Evolutionary conservation across 169 alveolate species (phyloP).

Genomic region (Cryptosporidium ryanae): DNA sequence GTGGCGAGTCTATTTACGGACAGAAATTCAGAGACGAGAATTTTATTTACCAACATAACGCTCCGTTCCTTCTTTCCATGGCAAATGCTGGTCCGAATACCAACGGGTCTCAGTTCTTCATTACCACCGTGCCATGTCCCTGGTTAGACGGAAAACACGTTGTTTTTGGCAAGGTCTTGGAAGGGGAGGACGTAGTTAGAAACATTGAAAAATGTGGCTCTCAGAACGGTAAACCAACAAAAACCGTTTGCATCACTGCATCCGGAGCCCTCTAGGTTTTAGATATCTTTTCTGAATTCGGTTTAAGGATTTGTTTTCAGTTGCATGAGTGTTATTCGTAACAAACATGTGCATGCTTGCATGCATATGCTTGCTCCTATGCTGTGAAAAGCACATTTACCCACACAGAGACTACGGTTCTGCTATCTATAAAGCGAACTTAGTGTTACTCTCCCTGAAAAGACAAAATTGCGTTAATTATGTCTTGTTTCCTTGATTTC

Average conservation of each 20-base stretch:
- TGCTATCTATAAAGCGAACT: neutral
- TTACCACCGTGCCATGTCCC: constrained; percentile 93
- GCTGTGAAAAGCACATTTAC: too few species aligned
- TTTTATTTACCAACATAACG: constrained; percentile 86
- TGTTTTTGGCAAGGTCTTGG: constrained; percentile 92
- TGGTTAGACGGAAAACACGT: constrained; percentile 98
- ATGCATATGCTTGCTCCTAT: too few species aligned
- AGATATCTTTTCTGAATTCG: neutral
- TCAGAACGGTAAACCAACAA: constrained; percentile 89
- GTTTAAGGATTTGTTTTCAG: neutral
- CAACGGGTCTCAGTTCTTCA: constrained; percentile 96
- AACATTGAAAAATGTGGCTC: constrained; percentile 92
- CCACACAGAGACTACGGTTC: neutral
- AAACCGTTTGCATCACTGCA: constrained; percentile 90
- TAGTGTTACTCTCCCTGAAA: constrained; percentile 30
- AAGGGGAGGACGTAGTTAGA: constrained; percentile 94
- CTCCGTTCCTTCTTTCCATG: constrained; percentile 96
- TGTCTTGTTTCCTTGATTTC: constrained; percentile 40
- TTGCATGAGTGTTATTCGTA: too few species aligned
- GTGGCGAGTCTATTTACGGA: constrained; percentile 92
- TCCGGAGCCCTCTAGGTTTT: constrained; percentile 87
- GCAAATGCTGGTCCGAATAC: constrained; percentile 98
- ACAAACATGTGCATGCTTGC: neutral
- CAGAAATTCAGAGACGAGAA: constrained; percentile 87
- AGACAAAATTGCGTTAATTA: constrained; percentile 50